phyloP scores from a whole-genome alignment of 2,329 filamentous ascomycete genomes.

The Colletotrichum sp. region DNA sequence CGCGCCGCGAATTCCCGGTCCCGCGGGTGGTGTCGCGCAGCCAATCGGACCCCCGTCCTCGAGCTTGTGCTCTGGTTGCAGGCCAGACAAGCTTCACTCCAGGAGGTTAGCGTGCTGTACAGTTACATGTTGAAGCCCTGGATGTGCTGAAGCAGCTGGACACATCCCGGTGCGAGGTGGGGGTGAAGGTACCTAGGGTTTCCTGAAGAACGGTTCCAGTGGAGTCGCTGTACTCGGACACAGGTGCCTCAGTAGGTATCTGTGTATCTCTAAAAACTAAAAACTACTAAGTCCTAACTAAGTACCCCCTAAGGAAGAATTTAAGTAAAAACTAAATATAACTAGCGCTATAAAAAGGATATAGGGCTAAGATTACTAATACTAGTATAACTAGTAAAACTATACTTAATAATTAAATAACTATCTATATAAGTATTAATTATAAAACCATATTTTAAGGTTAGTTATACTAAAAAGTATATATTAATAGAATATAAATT shows the following conservation, averaged over 20 bases:
- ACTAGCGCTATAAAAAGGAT: too few relatives aligned
- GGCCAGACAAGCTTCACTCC: constrained; percentile 5
- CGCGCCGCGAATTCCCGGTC: constrained; percentile 14
- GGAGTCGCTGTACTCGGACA: not conserved
- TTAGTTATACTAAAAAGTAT: too few relatives aligned
- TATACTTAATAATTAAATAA: too few relatives aligned
- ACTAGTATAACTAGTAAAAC: too few relatives aligned
- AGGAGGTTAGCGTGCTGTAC: not conserved
- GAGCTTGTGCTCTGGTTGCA: constrained; percentile 23
- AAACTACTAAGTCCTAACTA: too few relatives aligned
- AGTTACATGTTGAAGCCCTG: not conserved
- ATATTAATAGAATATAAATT: too few relatives aligned
- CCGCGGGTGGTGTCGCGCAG: not conserved
- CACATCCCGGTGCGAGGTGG: not conserved
- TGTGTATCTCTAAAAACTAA: too few relatives aligned
- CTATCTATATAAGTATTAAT: too few relatives aligned
- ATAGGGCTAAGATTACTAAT: too few relatives aligned
- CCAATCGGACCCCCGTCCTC: not conserved
- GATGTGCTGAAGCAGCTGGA: not conserved
- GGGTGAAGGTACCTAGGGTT: not conserved
- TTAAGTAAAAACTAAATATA: too few relatives aligned
- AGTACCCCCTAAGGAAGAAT: too few relatives aligned
- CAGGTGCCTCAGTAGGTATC: not conserved
- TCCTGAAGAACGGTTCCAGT: not conserved
- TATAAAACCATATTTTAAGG: too few relatives aligned